Conservation (phyloP, 495 filamentous ascomycete species). For the Rostrohypoxylon terebratum region DNA sequence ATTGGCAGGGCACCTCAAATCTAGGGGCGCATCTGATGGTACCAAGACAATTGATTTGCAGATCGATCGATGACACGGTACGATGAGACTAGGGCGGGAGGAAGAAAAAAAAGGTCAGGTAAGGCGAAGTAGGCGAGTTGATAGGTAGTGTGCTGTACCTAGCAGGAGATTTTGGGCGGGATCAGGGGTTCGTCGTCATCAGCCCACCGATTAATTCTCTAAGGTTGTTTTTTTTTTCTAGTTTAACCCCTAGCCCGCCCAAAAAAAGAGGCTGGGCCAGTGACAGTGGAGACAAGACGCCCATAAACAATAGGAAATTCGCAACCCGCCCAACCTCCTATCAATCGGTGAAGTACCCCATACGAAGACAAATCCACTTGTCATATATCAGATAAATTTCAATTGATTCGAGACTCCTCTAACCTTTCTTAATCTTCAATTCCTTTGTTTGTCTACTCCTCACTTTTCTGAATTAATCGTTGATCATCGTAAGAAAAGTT, state of each 20-base stretch:
- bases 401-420: conserved; percentile 27
- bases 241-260: background rate
- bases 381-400: conserved; percentile 40
- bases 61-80: conserved; percentile 34
- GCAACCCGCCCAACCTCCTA: conserved; percentile 35
- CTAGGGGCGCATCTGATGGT: conserved; percentile 19
- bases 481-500: background rate
- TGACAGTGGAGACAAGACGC: conserved; percentile 29
- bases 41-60: conserved; percentile 22
- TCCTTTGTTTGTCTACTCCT: conserved; percentile 20
- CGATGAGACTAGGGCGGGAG: background rate
- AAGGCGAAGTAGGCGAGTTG: background rate
- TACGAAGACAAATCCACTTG: conserved; percentile 22
- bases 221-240: conserved; percentile 18
- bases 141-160: background rate
- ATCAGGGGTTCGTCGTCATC: conserved; percentile 11
- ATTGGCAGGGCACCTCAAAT: background rate
- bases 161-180: conserved; percentile 1
- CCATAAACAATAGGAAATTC: background rate
- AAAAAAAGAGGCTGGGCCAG: conserved; percentile 43
- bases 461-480: no score
- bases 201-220: conserved; percentile 39
- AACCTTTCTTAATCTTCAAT: conserved; percentile 17
- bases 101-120: background rate
- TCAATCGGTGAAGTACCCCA: conserved; percentile 17